A percentile compares a stretch with the other conserved stretches of the same genome.
These are phyloP conservation scores for Torrubiella hemipterigena DNA, from an alignment of 2,329 filamentous ascomycete genomes.

Conservation along the genomic window DNA sequence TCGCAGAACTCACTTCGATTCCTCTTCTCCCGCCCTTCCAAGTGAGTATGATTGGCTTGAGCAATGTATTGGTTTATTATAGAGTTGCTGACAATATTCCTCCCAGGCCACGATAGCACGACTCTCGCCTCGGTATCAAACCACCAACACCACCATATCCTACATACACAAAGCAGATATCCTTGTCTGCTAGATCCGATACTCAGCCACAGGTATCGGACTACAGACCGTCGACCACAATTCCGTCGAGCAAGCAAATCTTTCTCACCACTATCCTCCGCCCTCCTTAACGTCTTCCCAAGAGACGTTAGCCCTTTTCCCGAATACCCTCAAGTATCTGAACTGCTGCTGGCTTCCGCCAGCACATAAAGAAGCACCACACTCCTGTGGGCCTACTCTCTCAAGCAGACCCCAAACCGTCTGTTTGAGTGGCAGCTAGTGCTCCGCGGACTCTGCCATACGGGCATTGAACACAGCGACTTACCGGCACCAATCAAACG, in stretches of 20 bases:
- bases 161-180: slow-evolving; percentile 8
- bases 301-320: slow-evolving; percentile 45
- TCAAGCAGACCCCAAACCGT: slow-evolving; percentile 87
- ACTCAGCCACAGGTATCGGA: slow-evolving; percentile 74
- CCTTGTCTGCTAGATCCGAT: slow-evolving; percentile 66
- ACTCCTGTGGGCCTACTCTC: slow-evolving; percentile 90
- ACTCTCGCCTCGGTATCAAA: slow-evolving; percentile 12
- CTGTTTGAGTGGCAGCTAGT: slow-evolving; percentile 97
- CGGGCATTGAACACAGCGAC: slow-evolving; percentile 16
- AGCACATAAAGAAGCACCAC: slow-evolving; percentile 53
- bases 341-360: slow-evolving; percentile 77
- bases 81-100: slow-evolving; percentile 4
- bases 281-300: slow-evolving; percentile 78
- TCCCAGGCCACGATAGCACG: slow-evolving; percentile 50
- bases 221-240: slow-evolving; percentile 62
- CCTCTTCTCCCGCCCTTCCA: slow-evolving; percentile 77
- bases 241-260: slow-evolving; percentile 76
- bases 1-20: slow-evolving; percentile 82
- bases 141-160: slow-evolving; percentile 1
- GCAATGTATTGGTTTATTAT: slow-evolving; percentile 4
- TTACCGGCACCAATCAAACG: slow-evolving; percentile 2
- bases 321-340: slow-evolving; percentile 13
- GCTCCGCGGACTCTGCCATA: slow-evolving; percentile 61
- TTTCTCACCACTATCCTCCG: slow-evolving; percentile 71
- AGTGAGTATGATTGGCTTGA: slow-evolving; percentile 44